Base-by-base conservation (phyloP, 495 filamentous ascomycete genomes). In the Penicillium maclennaniae region DNA sequence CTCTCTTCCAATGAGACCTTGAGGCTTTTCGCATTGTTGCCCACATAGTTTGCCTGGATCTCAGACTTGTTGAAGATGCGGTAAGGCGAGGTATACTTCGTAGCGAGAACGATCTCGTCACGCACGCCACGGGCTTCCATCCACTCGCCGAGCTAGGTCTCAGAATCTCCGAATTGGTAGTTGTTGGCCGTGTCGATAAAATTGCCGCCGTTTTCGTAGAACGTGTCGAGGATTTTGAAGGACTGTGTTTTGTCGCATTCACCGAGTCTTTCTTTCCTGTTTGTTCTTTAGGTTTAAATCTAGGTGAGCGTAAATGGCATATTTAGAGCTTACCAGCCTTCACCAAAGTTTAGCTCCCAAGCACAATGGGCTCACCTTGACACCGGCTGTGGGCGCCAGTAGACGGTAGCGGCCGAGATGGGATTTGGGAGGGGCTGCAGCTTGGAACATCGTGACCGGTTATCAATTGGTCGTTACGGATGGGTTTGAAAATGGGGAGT, bases 181-280 rank as follows among this genome's bases (percentile, higher is more conserved):
- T 77, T 81, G 61, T 83, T 87, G 41, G 84, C 69, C 4, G 86
- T 90, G 60, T 92, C 87, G 57, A 92, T 83, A 71, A 90, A 89
- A 69, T 92, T 92, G 26, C 87, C 88, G 23, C 84, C 87, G 21
- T 80, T 69, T 7, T 77, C 72, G 45, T 83, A 82, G 72, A 81
- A 88, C 60, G 72, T 80, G 61, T 90, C 86, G 37, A 91, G 73
- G 27, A 91, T 83, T 42, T 73, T 68, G 51, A 86, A 82, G n/a
- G 78, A 70, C 1, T 71, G 77, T 37, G 86, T 75, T 55, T 88
- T 81, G 59, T 73, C 75, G 55, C 83, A 85, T 56, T 71, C 71
- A 23, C 86, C 87, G 68, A 88, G 61, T 26, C 70, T 49, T 1
- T 58, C 58, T 25, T 66, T 63, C 75, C 75, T 67, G 20, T 21